A percentile compares a stretch with the other conserved stretches of the same genome.
phyloP scores from a whole-genome alignment of 208 protist genomes.

The Naegleria gruberi region DNA sequence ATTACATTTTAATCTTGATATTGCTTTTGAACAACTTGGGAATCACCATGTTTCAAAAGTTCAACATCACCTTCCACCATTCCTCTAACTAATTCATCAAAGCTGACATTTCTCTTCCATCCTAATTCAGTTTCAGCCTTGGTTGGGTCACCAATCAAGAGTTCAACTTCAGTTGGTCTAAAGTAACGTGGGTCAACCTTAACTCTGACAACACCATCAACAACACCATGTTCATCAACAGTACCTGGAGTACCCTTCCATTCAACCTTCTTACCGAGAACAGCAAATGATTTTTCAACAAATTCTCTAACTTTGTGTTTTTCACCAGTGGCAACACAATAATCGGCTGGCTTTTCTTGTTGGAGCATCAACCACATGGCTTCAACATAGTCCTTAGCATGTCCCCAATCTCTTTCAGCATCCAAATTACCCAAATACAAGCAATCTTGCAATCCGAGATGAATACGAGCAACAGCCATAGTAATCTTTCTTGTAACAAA shows the following conservation, averaged over 20 bases:
- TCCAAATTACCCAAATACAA: conserved; percentile 81
- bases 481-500: conserved; percentile 93
- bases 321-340: conserved; percentile 79
- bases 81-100: conserved; percentile 44
- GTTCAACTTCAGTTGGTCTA: conserved; percentile 87
- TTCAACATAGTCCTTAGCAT: conserved; percentile 81
- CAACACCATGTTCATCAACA: conserved; percentile 70
- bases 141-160: conserved; percentile 75
- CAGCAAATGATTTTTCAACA: conserved; percentile 57
- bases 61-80: conserved; percentile 57
- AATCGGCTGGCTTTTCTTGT: conserved; percentile 72
- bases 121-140: conserved; percentile 79
- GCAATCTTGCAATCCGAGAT: conserved; percentile 54
- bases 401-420: conserved; percentile 83
- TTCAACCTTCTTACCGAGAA: conserved; percentile 52
- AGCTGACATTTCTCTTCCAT: conserved; percentile 57
- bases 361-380: conserved; percentile 92
- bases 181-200: conserved; percentile 71
- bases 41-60: conserved; percentile 28
- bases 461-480: conserved; percentile 75
- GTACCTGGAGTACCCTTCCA: conserved; percentile 62
- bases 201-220: conserved; percentile 42
- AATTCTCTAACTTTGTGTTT: conserved; percentile 76
- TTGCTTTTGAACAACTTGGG: conserved; percentile 26
- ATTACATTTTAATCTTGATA: no score